Percentiles rank a stretch among this genome's conserved stretches.
Evolutionary conservation across 805 yeast species (phyloP).

Genomic region (Lipomyces yamadae): DNA sequence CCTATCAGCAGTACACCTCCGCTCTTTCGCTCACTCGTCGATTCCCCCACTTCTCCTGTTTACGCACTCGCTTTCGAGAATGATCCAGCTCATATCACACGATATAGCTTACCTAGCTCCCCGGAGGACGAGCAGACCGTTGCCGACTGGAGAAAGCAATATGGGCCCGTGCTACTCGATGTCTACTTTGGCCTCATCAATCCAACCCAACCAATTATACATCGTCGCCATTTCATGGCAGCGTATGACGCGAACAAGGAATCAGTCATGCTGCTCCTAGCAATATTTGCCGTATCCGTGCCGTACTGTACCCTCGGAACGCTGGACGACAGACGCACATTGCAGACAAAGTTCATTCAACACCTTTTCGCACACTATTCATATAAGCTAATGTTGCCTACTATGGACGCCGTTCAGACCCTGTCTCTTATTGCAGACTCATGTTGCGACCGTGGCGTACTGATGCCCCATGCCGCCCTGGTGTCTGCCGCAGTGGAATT

Average conservation of each 20-base stretch:
- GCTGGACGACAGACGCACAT: conserved; percentile 11
- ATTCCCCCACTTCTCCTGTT: conserved; percentile 11
- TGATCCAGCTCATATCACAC: conserved; percentile 10
- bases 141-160: conserved; percentile 25
- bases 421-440: conserved; percentile 23
- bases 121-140: conserved; percentile 15
- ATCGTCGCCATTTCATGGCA: conserved; percentile 28
- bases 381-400: conserved; percentile 17
- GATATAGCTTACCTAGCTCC: conserved; percentile 1
- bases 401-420: conserved; percentile 27
- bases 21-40: conserved; percentile 12
- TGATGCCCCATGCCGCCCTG: conserved; percentile 48
- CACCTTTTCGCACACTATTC: conserved; percentile 14
- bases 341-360: conserved; percentile 23
- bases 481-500: conserved; percentile 86
- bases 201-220: conserved; percentile 27
- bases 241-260: conserved; percentile 25
- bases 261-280: conserved; percentile 28
- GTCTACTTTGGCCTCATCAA: conserved; percentile 25
- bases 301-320: conserved; percentile 5
- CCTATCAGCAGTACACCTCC: background rate
- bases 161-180: conserved; percentile 17
- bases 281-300: conserved; percentile 28
- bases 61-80: conserved; percentile 21
- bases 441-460: conserved; percentile 22